Evolutionary conservation across 306 rosid genomes (phyloP).

Genomic region (Fagus crenata): DNA sequence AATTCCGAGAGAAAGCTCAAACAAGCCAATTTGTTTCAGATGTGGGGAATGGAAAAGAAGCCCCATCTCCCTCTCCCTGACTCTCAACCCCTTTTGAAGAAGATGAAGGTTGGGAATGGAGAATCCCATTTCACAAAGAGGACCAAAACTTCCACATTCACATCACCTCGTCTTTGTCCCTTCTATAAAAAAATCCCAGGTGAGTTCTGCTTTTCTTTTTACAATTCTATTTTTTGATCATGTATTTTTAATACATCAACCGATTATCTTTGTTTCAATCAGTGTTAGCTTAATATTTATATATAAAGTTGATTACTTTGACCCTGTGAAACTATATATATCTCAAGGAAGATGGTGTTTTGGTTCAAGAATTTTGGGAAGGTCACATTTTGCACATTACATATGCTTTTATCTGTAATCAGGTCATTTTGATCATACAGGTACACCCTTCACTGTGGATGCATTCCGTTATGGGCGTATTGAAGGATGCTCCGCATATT

Average conservation of each 20-base stretch:
- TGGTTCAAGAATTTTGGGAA: no score
- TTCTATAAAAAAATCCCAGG: slow-evolving; percentile 60
- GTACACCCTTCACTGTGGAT: slow-evolving; percentile 53
- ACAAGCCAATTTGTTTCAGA: slow-evolving; percentile 42
- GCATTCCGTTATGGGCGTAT: slow-evolving; percentile 57
- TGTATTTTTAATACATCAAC: not conserved
- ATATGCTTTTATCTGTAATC: slow-evolving; percentile 10
- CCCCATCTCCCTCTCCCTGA: slow-evolving; percentile 6
- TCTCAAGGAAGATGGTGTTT: no score
- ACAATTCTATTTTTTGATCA: not conserved
- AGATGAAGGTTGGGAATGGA: slow-evolving; percentile 30
- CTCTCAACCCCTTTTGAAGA: slow-evolving; percentile 27
- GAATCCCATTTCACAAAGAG: slow-evolving; percentile 38
- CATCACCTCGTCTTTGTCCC: slow-evolving; percentile 41
- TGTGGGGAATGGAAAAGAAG: slow-evolving; percentile 46
- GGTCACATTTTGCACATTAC: not conserved
- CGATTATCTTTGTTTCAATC: not conserved
- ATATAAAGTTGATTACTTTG: not conserved
- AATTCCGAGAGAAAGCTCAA: slow-evolving; percentile 47
- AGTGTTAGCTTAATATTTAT: not conserved
- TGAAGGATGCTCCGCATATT: slow-evolving; percentile 50
- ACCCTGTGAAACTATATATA: not conserved
- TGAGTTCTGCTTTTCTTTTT: slow-evolving; percentile 7
- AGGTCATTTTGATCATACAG: slow-evolving; percentile 30
- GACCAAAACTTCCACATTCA: not conserved